Evolutionary conservation across 805 yeast species (phyloP), one percentile per base, ranked within the genome.

Genomic region (Yarrowia hollandica): DNA sequence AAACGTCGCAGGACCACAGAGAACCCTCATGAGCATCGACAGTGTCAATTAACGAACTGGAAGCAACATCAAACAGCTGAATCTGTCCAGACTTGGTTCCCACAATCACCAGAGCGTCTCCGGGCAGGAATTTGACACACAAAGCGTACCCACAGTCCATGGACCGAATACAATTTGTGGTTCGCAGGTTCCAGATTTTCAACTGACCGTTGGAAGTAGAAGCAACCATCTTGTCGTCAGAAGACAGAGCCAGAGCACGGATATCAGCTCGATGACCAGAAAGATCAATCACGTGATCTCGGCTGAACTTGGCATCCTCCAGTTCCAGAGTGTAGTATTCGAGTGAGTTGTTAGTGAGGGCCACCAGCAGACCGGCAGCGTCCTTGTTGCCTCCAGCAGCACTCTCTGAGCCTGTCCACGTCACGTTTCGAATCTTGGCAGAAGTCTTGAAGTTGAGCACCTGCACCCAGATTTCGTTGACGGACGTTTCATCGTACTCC

Each of bases 251-350:
- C 68, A 89, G 75, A 4, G 96, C 79, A 66, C 99, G 80, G 23
- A 92, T 79, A 71, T 94, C 99, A 2, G 90, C 83, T 69, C 97
- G 82, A 71, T 91, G 97, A 18, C 99, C 99, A 57, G 81, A 79
- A 38, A 83, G 72, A 52, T 90, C 96, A 19, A 94, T 76, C 2
- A 84, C 72, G 65, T 81, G 81, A 41, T 77, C 73, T 63, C 79
- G 52, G 33, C 18, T 65, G 19, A 78, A 81, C 33, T 74, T 74
- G 10, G 50, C 52, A 14, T 85, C 88, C 6, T 88, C 85, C 10
- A 82, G 62, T 15, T 77, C 74, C 16, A 88, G 71, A 1, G 77
- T 68, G 72, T 86, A 85, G 67, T 82, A 81, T 67, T 90, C 96
- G 14, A 92, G 73, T 9, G 87, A 79, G 71, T 94, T 94, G 68